Evolutionary conservation across 805 yeast genomes (phyloP).

Genomic region (Candida tammaniensis): DNA sequence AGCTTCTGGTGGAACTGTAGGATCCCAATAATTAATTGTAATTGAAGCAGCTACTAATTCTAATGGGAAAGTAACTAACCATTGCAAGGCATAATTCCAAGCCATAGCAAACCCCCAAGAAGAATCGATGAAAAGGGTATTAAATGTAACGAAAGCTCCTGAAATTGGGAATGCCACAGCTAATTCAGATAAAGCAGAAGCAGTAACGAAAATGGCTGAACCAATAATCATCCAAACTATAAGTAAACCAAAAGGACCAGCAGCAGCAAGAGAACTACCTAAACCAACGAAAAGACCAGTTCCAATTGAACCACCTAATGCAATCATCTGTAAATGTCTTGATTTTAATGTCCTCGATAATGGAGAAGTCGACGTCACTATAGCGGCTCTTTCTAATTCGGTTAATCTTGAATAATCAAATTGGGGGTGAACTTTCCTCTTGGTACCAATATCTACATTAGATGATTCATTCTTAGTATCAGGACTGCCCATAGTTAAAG

Average conservation of each 20-base stretch:
- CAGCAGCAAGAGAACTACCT: conserved; percentile 54
- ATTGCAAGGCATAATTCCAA: conserved; percentile 41
- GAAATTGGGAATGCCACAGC: conserved; percentile 61
- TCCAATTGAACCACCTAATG: conserved; percentile 23
- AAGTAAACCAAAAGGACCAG: conserved; percentile 63
- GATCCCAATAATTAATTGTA: conserved; percentile 31
- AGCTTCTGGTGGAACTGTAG: conserved; percentile 44
- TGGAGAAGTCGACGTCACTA: conserved; percentile 31
- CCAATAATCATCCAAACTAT: conserved; percentile 57
- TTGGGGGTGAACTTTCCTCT: conserved; percentile 17
- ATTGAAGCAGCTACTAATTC: conserved; percentile 37
- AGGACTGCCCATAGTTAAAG: conserved; percentile 11
- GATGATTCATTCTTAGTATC: conserved; percentile 3
- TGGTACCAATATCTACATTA: not conserved
- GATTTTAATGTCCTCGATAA: conserved; percentile 22
- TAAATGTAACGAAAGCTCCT: conserved; percentile 63
- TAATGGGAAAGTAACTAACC: conserved; percentile 35
- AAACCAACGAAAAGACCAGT: conserved; percentile 61
- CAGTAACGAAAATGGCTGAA: conserved; percentile 51
- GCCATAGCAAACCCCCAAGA: conserved; percentile 65
- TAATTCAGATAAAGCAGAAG: conserved; percentile 58
- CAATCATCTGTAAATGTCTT: conserved; percentile 20
- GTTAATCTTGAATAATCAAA: conserved; percentile 26
- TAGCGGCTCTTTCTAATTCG: conserved; percentile 32
- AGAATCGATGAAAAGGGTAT: conserved; percentile 55